A percentile compares a stretch with the other conserved stretches of the same genome.
phyloP scores from a whole-genome alignment of 2,329 filamentous ascomycete species.

The Colletotrichum echinochloae region DNA sequence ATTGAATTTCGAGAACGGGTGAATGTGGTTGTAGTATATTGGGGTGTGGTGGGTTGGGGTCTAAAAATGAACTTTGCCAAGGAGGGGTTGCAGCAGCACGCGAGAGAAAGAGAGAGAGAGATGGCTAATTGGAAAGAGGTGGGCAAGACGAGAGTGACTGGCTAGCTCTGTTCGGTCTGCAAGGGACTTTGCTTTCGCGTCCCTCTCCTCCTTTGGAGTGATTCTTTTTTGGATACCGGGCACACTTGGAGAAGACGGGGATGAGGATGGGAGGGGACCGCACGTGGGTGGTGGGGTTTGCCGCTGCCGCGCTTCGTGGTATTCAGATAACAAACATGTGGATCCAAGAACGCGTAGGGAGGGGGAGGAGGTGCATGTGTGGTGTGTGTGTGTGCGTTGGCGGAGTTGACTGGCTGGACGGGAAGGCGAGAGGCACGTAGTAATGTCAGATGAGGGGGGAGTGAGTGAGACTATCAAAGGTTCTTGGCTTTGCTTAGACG shows the following conservation, averaged over 20 bases:
- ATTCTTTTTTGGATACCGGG: slow-evolving; percentile 19
- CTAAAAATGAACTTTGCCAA: slow-evolving; percentile 31
- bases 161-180: background rate
- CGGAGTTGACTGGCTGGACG: background rate
- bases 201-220: background rate
- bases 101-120: background rate
- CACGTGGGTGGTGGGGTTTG: background rate
- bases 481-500: slow-evolving; percentile 2
- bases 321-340: slow-evolving; percentile 17
- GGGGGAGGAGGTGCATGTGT: background rate
- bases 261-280: background rate
- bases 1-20: background rate
- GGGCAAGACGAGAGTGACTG: background rate
- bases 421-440: background rate
- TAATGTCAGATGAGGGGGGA: background rate
- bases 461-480: slow-evolving; percentile 14
- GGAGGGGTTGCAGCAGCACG: background rate
- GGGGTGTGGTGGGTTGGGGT: slow-evolving; percentile 19
- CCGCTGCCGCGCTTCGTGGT: slow-evolving; percentile 23
- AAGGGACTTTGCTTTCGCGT: slow-evolving; percentile 16
- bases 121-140: background rate
- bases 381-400: background rate
- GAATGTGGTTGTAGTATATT: background rate
- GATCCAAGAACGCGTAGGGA: slow-evolving; percentile 3
- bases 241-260: background rate